phyloP scores from a whole-genome alignment of 148 eudicot genomes.

The Camellia japonica region DNA sequence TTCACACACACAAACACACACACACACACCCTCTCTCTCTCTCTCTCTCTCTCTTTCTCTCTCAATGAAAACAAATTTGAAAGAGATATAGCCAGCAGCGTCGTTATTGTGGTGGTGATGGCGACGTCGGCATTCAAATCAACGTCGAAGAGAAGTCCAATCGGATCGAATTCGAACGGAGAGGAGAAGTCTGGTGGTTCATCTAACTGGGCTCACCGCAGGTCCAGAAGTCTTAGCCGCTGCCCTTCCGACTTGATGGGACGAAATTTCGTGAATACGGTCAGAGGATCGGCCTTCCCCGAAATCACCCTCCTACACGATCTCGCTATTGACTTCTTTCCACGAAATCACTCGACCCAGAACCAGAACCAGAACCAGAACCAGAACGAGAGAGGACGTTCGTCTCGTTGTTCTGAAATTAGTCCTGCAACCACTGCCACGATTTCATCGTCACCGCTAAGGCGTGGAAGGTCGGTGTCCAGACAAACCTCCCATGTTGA shows the following conservation, averaged over 20 bases:
- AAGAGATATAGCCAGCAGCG: not conserved
- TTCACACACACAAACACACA: not conserved
- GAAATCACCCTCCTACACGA: conserved; percentile 81
- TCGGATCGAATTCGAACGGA: conserved; percentile 22
- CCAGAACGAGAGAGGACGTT: conserved; percentile 31
- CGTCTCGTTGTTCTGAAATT: conserved; percentile 17
- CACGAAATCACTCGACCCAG: conserved; percentile 22
- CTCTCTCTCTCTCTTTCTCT: not conserved
- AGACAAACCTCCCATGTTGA: conserved; percentile 38
- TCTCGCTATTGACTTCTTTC: conserved; percentile 79
- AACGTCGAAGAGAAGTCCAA: conserved; percentile 51
- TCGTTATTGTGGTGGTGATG: conserved; percentile 24
- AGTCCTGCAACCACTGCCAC: conserved; percentile 6
- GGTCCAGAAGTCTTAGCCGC: conserved; percentile 76
- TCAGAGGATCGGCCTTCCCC: conserved; percentile 63
- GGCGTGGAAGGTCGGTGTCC: conserved; percentile 76
- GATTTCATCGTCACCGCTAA: conserved; percentile 25
- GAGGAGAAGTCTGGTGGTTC: conserved; percentile 32
- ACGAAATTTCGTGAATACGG: conserved; percentile 65
- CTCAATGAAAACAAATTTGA: no score
- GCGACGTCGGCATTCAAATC: conserved; percentile 91
- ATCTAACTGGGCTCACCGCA: conserved; percentile 35
- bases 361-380: conserved; percentile 10
- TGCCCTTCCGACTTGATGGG: conserved; percentile 26
- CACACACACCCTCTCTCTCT: not conserved